phyloP scores from a whole-genome alignment of 2,329 filamentous ascomycete genomes.

The Colletotrichum graminicola region DNA sequence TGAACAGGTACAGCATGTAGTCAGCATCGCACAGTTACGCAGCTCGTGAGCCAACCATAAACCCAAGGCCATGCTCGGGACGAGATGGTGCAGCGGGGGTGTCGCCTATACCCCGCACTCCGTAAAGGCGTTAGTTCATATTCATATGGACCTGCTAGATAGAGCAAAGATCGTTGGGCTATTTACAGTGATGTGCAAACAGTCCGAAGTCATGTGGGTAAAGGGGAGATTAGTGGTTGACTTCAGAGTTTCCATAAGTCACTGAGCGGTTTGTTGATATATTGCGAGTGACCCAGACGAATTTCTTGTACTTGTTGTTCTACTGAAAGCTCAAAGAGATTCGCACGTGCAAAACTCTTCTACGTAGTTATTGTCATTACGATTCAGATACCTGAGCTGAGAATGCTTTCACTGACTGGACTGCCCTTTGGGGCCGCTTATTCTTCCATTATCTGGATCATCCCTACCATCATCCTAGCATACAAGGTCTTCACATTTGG shows the following conservation, averaged over 20 bases:
- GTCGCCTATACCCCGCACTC: not conserved
- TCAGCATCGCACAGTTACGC: not conserved
- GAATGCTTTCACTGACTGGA: not conserved
- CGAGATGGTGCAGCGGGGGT: not conserved
- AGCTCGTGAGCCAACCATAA: not conserved
- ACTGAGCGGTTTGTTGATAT: not conserved
- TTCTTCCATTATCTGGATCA: not conserved
- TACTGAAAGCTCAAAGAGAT: not conserved
- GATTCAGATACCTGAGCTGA: not conserved
- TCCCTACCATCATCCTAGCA: slow-evolving; percentile 3
- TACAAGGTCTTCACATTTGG: slow-evolving; percentile 21
- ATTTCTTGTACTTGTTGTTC: rapidly evolving
- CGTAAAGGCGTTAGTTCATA: no score
- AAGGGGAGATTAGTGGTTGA: no score
- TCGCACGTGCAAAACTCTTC: not conserved
- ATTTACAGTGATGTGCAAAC: no score
- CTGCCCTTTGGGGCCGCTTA: not conserved
- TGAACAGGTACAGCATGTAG: not conserved
- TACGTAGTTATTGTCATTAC: not conserved
- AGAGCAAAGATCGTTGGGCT: not conserved
- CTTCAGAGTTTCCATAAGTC: no score
- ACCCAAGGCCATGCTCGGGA: not conserved
- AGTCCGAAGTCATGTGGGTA: no score
- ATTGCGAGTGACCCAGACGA: not conserved
- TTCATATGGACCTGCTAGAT: not conserved